Evolutionary conservation across 2,329 filamentous ascomycete genomes (phyloP).

Genomic region (Monosporascus sp.): DNA sequence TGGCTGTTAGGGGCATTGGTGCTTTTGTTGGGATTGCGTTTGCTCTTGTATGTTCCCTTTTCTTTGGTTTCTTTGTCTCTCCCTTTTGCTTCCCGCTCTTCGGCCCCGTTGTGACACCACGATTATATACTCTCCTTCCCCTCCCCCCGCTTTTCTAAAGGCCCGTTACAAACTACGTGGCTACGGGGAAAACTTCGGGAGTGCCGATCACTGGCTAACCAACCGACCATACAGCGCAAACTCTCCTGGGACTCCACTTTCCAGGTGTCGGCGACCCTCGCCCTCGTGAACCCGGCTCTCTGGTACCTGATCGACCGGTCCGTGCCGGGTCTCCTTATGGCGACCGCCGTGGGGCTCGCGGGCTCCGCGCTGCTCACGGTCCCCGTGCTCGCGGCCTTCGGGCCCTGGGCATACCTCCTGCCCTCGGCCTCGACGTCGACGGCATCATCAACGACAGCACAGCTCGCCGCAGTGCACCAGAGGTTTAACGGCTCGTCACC

Average conservation of each 20-base stretch:
- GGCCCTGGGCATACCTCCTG: neutral
- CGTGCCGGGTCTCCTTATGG: constrained; percentile 75
- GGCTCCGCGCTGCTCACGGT: constrained; percentile 71
- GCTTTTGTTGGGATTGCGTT: constrained; percentile 58
- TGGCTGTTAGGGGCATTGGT: constrained; percentile 53
- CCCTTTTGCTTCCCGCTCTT: neutral
- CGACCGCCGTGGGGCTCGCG: constrained; percentile 63
- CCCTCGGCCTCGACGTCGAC: no score
- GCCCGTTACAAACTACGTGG: neutral
- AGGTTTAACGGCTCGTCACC: neutral
- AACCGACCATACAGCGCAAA: constrained; percentile 56
- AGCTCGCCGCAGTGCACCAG: neutral
- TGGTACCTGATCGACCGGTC: constrained; percentile 97
- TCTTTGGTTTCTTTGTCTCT: neutral
- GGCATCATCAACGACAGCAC: no score
- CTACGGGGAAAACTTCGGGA: no score
- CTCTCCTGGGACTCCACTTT: constrained; percentile 91
- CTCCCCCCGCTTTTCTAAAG: constrained; percentile 7
- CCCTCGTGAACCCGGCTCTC: constrained; percentile 84
- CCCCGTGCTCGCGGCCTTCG: constrained; percentile 41
- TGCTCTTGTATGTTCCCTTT: constrained; percentile 62
- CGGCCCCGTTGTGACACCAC: neutral
- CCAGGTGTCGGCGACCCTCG: constrained; percentile 86
- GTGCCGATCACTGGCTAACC: no score
- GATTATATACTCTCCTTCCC: neutral